Evolutionary conservation across 225 moss, liverwort and hornwort species (phyloP).

Genomic region (Polytrichum formosum): DNA sequence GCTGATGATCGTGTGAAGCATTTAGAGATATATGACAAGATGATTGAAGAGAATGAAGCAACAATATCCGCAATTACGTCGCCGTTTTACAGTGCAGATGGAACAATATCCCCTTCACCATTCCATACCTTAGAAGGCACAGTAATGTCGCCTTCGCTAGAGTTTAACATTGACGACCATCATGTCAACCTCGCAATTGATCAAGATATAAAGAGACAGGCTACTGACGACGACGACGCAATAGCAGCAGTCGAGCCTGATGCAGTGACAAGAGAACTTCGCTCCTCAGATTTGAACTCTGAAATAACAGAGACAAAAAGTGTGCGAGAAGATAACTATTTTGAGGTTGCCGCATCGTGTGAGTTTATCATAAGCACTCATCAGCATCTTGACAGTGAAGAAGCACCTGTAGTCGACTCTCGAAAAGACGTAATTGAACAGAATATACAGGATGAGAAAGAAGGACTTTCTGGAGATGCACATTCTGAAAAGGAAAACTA

Average conservation of each 20-base stretch:
- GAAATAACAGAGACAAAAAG: not conserved
- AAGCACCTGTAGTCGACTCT: not conserved
- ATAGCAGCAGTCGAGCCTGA: not conserved
- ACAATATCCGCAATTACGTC: not conserved
- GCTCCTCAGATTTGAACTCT: not conserved
- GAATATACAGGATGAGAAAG: not conserved
- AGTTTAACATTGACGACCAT: not conserved
- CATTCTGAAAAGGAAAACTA: not conserved
- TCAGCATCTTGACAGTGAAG: conserved; percentile 2
- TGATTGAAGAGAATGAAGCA: not conserved
- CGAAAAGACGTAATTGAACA: not conserved
- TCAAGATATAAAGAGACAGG: not conserved
- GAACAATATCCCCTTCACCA: not conserved
- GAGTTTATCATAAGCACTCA: not conserved
- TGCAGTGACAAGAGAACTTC: not conserved
- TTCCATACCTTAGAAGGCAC: too few relatives aligned
- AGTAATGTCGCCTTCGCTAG: not conserved
- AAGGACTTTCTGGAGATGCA: not conserved
- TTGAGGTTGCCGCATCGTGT: not conserved
- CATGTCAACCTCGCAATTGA: not conserved
- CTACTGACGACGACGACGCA: not conserved
- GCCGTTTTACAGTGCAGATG: not conserved
- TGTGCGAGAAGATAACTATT: conserved; percentile 3
- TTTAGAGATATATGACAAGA: not conserved
- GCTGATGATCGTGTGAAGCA: not conserved